Conservation (phyloP, 208 protist species). For the Strigomonas galati region DNA sequence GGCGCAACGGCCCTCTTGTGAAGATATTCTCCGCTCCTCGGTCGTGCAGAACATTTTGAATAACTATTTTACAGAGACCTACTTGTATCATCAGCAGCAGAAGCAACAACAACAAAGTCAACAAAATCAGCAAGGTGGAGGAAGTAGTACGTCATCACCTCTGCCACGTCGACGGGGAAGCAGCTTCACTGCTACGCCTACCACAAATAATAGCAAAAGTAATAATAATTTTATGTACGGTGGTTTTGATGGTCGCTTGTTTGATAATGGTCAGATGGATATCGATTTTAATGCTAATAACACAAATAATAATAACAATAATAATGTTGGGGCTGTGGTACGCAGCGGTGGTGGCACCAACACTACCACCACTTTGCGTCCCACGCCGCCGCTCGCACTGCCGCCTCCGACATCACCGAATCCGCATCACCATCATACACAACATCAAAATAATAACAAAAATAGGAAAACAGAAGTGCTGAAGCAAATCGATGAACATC, state of each 20-base stretch:
- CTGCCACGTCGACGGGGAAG: no score
- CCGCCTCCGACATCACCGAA: no score
- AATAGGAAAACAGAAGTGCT: no score
- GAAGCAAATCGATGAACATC: background rate
- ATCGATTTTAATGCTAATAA: no score
- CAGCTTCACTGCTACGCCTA: no score
- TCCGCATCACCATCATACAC: no score
- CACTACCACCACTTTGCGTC: no score
- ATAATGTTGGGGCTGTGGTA: no score
- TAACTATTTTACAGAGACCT: constrained; percentile 26
- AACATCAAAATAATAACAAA: no score
- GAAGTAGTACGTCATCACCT: background rate
- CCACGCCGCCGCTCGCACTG: no score
- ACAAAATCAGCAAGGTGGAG: background rate
- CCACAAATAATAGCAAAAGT: background rate
- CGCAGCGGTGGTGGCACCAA: no score
- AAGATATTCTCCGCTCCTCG: constrained; percentile 71
- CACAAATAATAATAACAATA: background rate
- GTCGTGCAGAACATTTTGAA: constrained; percentile 72
- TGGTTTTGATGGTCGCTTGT: background rate
- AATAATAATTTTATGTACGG: background rate
- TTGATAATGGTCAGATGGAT: background rate
- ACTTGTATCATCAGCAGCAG: constrained; percentile 27
- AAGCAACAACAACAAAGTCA: constrained; percentile 15
- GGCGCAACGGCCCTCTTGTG: constrained; percentile 59